Base-by-base conservation (phyloP, 2,329 filamentous ascomycete genomes). In the Camillea tinctor region DNA sequence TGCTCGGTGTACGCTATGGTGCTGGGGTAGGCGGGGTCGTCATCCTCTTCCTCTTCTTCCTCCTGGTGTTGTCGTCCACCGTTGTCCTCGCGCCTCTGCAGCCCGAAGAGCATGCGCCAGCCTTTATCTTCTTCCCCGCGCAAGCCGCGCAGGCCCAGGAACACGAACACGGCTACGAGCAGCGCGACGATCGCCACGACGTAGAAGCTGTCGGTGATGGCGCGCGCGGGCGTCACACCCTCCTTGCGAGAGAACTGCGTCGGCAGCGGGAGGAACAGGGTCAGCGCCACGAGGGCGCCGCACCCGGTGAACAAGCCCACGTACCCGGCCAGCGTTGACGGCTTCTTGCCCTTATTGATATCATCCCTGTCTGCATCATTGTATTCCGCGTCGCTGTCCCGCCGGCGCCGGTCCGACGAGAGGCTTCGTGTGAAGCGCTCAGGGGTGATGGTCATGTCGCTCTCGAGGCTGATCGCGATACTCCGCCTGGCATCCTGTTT, bases 291-390 rank as follows among this genome's bases (percentile, higher is more conserved):
- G 4, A 99, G 82, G 15, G 95, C 95, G 61, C 95, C 95, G 69
- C 91, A 92, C 22, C 95, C 95, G 7, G 95, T 97, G 72, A 96
- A 96, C 60, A 97, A 80, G 4, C 95, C 95, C 4, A 99, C 95
- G 55, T 93, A 87, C 0, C 95, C 95, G 17, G 95, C 94, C 23
- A 99, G 83, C 19, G 81, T 79, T 1, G 83, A 81, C 1, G 84
- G 81, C 63, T 83, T 83, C n/a, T 76, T 75, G 17, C 68, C 66
- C 24, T 58, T 68, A 1, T 61, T 61, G 26, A n/a, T n/a, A n/a
- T n/a, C n/a, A n/a, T n/a, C n/a, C n/a, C 57, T 57, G 9, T 58
- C 57, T 3, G 59, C 63, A 13, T 55, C 59, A 13, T 36, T 50
- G 19, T 61, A 48, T 8, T 61, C 68, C 3, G 60, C 60, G 54